Conservation (phyloP, 805 yeast genomes). For the Candida quercuum region DNA sequence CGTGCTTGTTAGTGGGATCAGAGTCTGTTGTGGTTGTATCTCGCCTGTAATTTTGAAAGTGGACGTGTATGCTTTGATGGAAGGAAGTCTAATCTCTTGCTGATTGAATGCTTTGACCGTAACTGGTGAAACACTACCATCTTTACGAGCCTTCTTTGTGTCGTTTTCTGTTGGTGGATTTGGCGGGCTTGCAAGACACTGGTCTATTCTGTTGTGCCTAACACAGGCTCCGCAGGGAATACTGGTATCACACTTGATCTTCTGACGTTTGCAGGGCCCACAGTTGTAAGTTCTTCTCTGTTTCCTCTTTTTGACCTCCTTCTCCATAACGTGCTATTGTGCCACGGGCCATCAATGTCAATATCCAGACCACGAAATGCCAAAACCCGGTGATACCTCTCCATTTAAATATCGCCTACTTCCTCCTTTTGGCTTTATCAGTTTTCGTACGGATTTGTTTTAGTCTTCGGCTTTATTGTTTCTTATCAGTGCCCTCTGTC, state of each 20-base stretch:
- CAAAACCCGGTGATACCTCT: background rate
- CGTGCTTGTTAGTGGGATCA: background rate
- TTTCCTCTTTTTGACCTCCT: conserved; percentile 1
- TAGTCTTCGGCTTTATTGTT: background rate
- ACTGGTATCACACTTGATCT: conserved; percentile 46
- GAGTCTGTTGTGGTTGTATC: background rate
- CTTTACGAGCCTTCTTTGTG: conserved; percentile 17
- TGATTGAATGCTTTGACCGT: background rate
- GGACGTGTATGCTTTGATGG: conserved; percentile 14
- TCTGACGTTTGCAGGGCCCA: conserved; percentile 50
- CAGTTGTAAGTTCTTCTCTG: conserved; percentile 45
- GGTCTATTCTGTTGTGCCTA: conserved; percentile 31
- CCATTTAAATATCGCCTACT: background rate
- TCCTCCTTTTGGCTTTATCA: too few species aligned
- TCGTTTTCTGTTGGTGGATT: conserved; percentile 37
- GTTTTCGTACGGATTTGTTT: too few species aligned
- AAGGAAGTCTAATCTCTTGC: conserved; percentile 9
- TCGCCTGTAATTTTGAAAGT: conserved; percentile 6
- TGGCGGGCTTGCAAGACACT: conserved; percentile 37
- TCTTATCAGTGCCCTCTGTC: background rate
- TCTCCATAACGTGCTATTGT: too few species aligned
- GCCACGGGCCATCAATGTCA: background rate
- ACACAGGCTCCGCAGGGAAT: conserved; percentile 43
- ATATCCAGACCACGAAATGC: background rate
- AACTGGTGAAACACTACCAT: background rate